Base-by-base conservation (phyloP, 352 stramenopile species). In the Plasmopara viticola region DNA sequence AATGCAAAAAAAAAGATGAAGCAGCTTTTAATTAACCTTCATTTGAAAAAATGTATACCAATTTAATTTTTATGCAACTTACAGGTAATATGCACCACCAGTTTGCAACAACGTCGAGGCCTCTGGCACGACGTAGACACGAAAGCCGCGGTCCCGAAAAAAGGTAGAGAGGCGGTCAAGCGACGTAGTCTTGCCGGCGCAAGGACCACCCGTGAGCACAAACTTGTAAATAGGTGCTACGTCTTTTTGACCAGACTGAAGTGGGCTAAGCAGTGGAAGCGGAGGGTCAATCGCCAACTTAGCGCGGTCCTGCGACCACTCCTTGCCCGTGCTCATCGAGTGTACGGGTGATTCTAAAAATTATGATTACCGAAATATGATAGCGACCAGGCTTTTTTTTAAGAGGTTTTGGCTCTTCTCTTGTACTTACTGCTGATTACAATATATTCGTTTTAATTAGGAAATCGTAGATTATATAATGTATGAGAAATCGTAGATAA, bases 111-210 rank as follows among this genome's bases (percentile, higher is more conserved):
- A 59, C 25, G 93, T 98, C 57, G 96, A 97, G 6, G 90, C 94
- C 68, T 99, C 96, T 6, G 95, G 94, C 44, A 97, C 91, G 34
- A 90, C 79, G 55, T 97, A 97, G n/a, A 97, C 90, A 62, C 95
- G 86, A 69, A 98, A 98, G 29, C 91, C 90, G 42, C 90, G 80
- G 59, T 98, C 90, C 53, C 84, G 75, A 50, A 92, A 95, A 62
- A 90, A 95, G 28, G 80, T 93, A n/a, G 78, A 95, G 17, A 97
- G 62, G 44, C 90, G 73, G 44, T 96, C 90, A 25, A 98, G 74
- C 43, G 89, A 95, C 49, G 94, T 98, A 40, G 94, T 98, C 62
- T 98, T 98, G 45, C 94, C 94, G 17, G 90, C 94, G 67, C 94
- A 98, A 2, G 92, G 94, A 12, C 92, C 94, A 47, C 92, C 94